Base-by-base conservation (phyloP, 805 yeast genomes). In the Tetrapisispora phaffii region DNA sequence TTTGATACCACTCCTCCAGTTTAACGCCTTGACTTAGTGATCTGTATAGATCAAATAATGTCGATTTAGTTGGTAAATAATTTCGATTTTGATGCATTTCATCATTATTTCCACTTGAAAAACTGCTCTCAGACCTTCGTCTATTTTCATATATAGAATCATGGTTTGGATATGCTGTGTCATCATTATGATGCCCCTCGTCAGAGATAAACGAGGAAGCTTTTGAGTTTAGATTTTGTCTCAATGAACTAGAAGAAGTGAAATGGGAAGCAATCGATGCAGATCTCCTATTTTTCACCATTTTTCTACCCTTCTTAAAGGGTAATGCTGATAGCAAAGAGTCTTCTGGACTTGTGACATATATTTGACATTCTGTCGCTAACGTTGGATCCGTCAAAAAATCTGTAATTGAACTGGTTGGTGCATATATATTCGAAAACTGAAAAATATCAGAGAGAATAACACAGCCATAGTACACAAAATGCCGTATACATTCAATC, bases 401-500 rank as follows among this genome's bases (percentile, higher is more conserved):
- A 29, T 70, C 63, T 0, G 84, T 78, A 21, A 93, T 76, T 37
- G 76, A 74, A 31, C 93, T 80, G 0, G 97, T 86, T 20, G 95
- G 86, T 0, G 96, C 93, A 66, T 93, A 93, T 21, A 81, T 77
- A 63, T 87, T 90, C 39, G 80, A 69, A 60, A 89, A 93, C 59
- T 89, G 97, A 62, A 93, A 90, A 15, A 93, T 77, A 59, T 90
- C 97, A 13, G 85, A 71, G 9, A 89, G 73, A 13, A 82, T 76
- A 26, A 93, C 79, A 54, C 97, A 85, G 52, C 82, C 81, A 66
- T 90, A 93, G 62, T 90, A 94, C 68, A 89, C 75, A 44, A 93
- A 69, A 65, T 93, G 97, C 62, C 85, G 94, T 32, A 94, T 80
- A 60, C 97, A 89, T 57, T 85, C 88, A 44, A 80, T 77, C 2